phyloP scores from a whole-genome alignment of 805 yeast genomes.

The Nakazawaea molendinolei region DNA sequence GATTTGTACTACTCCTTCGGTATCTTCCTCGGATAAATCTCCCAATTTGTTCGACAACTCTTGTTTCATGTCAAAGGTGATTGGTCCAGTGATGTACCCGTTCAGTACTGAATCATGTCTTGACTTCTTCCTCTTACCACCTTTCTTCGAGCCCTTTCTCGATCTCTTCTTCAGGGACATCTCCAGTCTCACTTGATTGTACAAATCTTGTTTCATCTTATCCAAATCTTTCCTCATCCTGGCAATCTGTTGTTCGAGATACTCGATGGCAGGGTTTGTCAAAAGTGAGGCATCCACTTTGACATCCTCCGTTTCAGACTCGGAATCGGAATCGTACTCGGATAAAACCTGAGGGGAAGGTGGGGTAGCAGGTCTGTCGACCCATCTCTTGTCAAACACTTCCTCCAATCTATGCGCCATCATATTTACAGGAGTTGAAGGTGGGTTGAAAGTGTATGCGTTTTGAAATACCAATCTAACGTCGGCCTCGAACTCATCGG shows the following conservation, averaged over 20 bases:
- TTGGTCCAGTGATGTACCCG: slow-evolving; percentile 30
- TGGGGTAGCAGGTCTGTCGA: slow-evolving; percentile 69
- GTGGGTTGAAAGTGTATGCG: slow-evolving; percentile 91
- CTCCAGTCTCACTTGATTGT: slow-evolving; percentile 59
- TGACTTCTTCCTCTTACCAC: slow-evolving; percentile 16
- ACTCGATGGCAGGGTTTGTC: slow-evolving; percentile 84
- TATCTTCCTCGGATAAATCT: slow-evolving; percentile 66
- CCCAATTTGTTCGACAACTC: slow-evolving; percentile 84
- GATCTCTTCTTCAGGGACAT: slow-evolving; percentile 45
- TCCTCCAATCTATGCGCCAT: slow-evolving; percentile 92
- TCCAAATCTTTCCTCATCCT: slow-evolving; percentile 83
- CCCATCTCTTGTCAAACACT: slow-evolving; percentile 83
- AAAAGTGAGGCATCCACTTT: slow-evolving; percentile 55
- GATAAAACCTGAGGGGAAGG: slow-evolving; percentile 46
- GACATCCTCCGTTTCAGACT: slow-evolving; percentile 32
- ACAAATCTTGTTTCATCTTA: slow-evolving; percentile 71
- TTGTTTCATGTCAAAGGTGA: slow-evolving; percentile 95
- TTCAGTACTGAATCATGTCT: slow-evolving; percentile 13
- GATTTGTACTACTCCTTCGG: slow-evolving; percentile 77
- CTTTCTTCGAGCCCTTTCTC: slow-evolving; percentile 22
- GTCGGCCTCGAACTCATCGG: slow-evolving; percentile 82
- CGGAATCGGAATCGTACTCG: slow-evolving; percentile 35
- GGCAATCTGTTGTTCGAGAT: slow-evolving; percentile 78
- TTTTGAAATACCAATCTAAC: slow-evolving; percentile 78
- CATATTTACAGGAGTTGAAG: slow-evolving; percentile 91